Percentiles rank a stretch among this genome's conserved stretches.
phyloP scores from a whole-genome alignment of 2,329 filamentous ascomycete species.

The Ceratocystis papillata region DNA sequence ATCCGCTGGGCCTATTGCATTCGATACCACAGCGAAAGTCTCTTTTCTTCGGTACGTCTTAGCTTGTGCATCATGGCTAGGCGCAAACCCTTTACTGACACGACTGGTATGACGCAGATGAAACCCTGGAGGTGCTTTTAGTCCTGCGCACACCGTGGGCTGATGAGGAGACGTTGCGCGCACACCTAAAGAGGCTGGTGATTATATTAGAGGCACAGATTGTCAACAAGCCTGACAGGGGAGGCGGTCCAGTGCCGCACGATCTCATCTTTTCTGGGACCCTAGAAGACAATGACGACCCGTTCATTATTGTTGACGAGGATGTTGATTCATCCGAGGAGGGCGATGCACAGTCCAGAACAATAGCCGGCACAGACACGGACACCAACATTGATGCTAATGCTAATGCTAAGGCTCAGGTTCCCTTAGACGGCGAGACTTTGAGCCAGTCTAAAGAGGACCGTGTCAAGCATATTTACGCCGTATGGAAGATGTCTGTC shows the following conservation, averaged over 20 bases:
- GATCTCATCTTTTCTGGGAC: slow-evolving; percentile 52
- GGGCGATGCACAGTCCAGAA: slow-evolving; percentile 24
- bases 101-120: slow-evolving; percentile 45
- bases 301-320: slow-evolving; percentile 41
- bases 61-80: neutral
- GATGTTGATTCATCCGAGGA: slow-evolving; percentile 31
- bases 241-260: slow-evolving; percentile 33
- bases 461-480: slow-evolving; percentile 37
- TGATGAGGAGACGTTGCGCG: slow-evolving; percentile 46
- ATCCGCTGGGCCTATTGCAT: slow-evolving; percentile 41
- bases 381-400: neutral
- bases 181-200: slow-evolving; percentile 51
- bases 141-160: slow-evolving; percentile 54
- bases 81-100: neutral
- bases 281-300: slow-evolving; percentile 41
- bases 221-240: slow-evolving; percentile 44
- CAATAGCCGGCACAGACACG: neutral
- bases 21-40: slow-evolving; percentile 51
- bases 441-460: slow-evolving; percentile 21
- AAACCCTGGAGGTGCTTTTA: slow-evolving; percentile 58
- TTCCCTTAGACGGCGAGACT: slow-evolving; percentile 25
- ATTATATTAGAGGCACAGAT: slow-evolving; percentile 58
- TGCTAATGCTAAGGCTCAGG: slow-evolving; percentile 24
- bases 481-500: slow-evolving; percentile 50
- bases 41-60: slow-evolving; percentile 58